Evolutionary conservation across 345 rosid species (phyloP).

Genomic region (Cochlearia excelsa): DNA sequence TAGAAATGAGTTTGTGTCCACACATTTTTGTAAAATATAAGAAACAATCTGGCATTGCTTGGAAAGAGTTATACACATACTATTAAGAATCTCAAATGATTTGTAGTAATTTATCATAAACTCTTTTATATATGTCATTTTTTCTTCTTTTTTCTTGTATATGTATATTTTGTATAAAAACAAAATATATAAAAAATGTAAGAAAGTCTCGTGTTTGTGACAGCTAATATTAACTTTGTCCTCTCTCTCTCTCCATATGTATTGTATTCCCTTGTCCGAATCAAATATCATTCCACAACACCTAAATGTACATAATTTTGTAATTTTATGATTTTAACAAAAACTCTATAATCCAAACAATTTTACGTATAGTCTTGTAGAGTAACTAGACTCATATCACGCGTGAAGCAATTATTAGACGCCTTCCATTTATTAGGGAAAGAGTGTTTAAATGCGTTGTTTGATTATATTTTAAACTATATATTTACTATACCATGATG

Average conservation of each 20-base stretch:
- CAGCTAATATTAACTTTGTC: slow-evolving; percentile 37
- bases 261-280: slow-evolving; percentile 32
- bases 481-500: too few relatives aligned
- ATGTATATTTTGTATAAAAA: slow-evolving; percentile 4
- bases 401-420: slow-evolving; percentile 14
- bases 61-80: too few relatives aligned
- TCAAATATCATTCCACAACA: slow-evolving; percentile 31
- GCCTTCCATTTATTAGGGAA: slow-evolving; percentile 23
- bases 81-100: too few relatives aligned
- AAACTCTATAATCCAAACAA: background rate
- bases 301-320: slow-evolving; percentile 12
- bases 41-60: too few relatives aligned
- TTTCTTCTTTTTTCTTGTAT: background rate
- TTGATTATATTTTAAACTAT: too few relatives aligned
- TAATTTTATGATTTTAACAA: slow-evolving; percentile 13
- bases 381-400: slow-evolving; percentile 8
- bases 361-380: too few relatives aligned
- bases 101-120: too few relatives aligned
- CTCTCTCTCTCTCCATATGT: slow-evolving; percentile 30
- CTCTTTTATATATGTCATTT: background rate
- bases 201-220: slow-evolving; percentile 38
- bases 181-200: slow-evolving; percentile 1
- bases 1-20: too few relatives aligned
- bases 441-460: background rate
- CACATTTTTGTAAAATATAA: too few relatives aligned